A percentile compares a stretch with the other conserved stretches of the same genome.
Conservation (phyloP, 164 flowering plant genomes). For the Pachysandra terminalis region DNA sequence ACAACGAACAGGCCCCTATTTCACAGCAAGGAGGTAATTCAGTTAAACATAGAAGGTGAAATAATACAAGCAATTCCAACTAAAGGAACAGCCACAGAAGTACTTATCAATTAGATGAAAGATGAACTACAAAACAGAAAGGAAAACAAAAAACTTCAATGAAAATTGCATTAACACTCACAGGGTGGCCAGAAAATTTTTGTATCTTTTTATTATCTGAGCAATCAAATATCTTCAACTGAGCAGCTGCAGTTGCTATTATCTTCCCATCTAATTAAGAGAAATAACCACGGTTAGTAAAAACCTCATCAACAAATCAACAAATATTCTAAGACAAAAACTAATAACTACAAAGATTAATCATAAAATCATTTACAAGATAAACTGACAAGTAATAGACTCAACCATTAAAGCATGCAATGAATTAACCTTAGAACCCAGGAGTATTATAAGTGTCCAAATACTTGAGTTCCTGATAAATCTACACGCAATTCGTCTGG, state of each 20-base stretch:
- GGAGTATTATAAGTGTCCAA: no score
- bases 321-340: slow-evolving; percentile 4
- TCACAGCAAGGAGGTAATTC: slow-evolving; percentile 5
- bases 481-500: not conserved
- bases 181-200: slow-evolving; percentile 95
- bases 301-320: not conserved
- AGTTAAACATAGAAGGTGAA: not conserved
- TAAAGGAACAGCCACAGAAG: not conserved
- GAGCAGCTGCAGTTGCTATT: slow-evolving; percentile 79
- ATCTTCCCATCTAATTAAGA: slow-evolving; percentile 64
- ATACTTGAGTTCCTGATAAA: no score
- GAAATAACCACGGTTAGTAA: not conserved
- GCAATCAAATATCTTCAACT: slow-evolving; percentile 64
- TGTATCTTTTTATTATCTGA: slow-evolving; percentile 73
- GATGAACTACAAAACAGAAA: not conserved
- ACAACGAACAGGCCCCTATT: slow-evolving; percentile 75
- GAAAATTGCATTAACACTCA: slow-evolving; percentile 39
- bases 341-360: not conserved
- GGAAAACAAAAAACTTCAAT: not conserved
- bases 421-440: not conserved
- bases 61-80: not conserved
- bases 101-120: no score
- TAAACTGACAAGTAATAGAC: not conserved
- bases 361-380: not conserved
- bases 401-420: not conserved